Evolutionary conservation across 148 eudicot genomes (phyloP).

Genomic region (Dysphania ambrosioides): DNA sequence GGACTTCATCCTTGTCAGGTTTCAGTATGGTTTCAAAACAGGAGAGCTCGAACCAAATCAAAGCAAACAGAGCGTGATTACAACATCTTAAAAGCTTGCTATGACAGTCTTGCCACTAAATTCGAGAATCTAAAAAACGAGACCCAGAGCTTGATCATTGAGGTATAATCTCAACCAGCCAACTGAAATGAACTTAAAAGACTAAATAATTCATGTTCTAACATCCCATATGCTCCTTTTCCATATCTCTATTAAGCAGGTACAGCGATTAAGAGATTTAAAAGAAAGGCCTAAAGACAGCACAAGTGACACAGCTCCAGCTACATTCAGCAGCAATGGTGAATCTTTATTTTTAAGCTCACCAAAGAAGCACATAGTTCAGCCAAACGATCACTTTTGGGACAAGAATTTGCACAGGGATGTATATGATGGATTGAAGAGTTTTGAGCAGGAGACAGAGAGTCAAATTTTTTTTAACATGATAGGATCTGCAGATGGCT

Average conservation of each 20-base stretch:
- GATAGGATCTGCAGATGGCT: slow-evolving; percentile 21
- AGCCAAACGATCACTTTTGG: slow-evolving; percentile 10
- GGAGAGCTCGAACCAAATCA: slow-evolving; percentile 50
- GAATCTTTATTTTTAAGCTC: slow-evolving; percentile 5
- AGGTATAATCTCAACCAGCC: slow-evolving; percentile 31
- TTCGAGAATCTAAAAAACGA: slow-evolving; percentile 40
- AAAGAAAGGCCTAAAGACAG: slow-evolving; percentile 16
- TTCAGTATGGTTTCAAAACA: slow-evolving; percentile 64
- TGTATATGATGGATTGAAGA: neutral
- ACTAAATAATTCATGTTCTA: neutral
- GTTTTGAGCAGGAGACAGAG: slow-evolving; percentile 7
- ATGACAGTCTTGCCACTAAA: slow-evolving; percentile 38
- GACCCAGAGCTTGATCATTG: slow-evolving; percentile 32
- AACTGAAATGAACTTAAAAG: neutral
- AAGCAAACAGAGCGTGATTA: slow-evolving; percentile 54
- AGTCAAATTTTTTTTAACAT: slow-evolving; percentile 12
- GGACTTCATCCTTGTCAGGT: slow-evolving; percentile 59
- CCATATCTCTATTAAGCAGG: slow-evolving; percentile 26
- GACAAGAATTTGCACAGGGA: neutral
- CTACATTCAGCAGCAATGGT: slow-evolving; percentile 17
- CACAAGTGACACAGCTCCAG: slow-evolving; percentile 17
- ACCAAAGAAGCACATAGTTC: slow-evolving; percentile 5
- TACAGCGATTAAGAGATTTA: slow-evolving; percentile 38
- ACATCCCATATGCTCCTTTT: slow-evolving; percentile 8
- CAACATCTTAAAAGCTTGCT: slow-evolving; percentile 31